These are phyloP conservation scores for Beta macrorhiza DNA, from an alignment of 179 eudicot species.

Conservation along the genomic window DNA sequence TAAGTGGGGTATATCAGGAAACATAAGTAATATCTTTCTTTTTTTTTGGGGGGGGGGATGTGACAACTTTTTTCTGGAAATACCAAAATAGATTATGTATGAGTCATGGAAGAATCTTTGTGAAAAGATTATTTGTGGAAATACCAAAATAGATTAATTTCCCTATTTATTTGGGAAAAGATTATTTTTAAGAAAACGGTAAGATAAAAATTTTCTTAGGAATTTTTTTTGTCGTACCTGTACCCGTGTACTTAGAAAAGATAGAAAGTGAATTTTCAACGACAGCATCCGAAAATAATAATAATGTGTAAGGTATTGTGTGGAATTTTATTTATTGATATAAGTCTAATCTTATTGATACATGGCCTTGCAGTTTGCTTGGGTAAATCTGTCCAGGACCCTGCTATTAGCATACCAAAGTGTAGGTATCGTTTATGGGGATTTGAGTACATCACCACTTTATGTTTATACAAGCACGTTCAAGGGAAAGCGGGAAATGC, in stretches of 20 bases:
- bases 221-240: no score
- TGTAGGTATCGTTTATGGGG: constrained; percentile 80
- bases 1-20: not conserved
- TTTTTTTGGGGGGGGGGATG: no score
- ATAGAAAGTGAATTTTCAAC: not conserved
- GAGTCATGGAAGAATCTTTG: no score
- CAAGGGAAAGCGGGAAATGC: constrained; percentile 46
- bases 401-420: constrained; percentile 77
- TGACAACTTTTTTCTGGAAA: no score
- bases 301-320: not conserved
- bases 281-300: not conserved
- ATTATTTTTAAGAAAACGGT: no score
- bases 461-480: constrained; percentile 70
- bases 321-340: not conserved
- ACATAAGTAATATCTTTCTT: no score
- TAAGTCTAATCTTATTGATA: constrained; percentile 8
- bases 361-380: constrained; percentile 49
- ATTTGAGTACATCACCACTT: constrained; percentile 86
- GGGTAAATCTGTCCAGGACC: constrained; percentile 55
- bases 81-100: no score
- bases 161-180: no score
- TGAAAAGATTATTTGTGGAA: no score
- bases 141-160: no score
- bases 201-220: no score
- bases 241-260: no score